Evolutionary conservation across 1,284 basidiomycete genomes (phyloP).

Genomic region (Melampsora americana): DNA sequence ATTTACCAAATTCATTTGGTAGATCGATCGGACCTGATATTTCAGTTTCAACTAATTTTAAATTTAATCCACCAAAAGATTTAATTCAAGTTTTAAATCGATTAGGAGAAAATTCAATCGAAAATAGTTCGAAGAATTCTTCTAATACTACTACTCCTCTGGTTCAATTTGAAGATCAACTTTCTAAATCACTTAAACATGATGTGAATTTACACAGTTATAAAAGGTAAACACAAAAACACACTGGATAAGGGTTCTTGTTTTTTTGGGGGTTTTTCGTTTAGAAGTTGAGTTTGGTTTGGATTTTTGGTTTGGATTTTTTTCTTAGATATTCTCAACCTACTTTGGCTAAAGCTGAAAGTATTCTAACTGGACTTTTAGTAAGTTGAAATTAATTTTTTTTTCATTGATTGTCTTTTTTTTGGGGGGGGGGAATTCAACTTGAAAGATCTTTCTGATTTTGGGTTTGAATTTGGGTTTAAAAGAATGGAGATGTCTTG

Average conservation of each 20-base stretch:
- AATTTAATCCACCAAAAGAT: slow-evolving; percentile 22
- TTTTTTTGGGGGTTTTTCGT: not conserved
- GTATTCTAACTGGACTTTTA: slow-evolving; percentile 16
- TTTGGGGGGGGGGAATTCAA: too few species aligned
- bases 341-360: slow-evolving; percentile 31
- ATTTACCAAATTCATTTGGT: slow-evolving; percentile 6
- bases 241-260: too few species aligned
- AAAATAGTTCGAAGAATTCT: too few species aligned
- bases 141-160: not conserved
- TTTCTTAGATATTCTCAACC: slow-evolving; percentile 27
- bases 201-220: not conserved
- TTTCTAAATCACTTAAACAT: not conserved
- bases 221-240: too few species aligned
- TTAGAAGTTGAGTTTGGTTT: slow-evolving; percentile 6
- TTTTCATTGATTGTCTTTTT: too few species aligned
- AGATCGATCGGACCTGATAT: slow-evolving; percentile 28
- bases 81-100: slow-evolving; percentile 14
- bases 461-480: too few species aligned
- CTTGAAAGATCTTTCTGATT: too few species aligned
- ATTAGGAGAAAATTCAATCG: slow-evolving; percentile 28
- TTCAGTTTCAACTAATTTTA: slow-evolving; percentile 34
- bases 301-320: not conserved
- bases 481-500: slow-evolving; percentile 38
- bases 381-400: too few species aligned
- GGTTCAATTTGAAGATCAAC: not conserved